phyloP scores from a whole-genome alignment of 345 rosid genomes.

The Pugionium cornutum region DNA sequence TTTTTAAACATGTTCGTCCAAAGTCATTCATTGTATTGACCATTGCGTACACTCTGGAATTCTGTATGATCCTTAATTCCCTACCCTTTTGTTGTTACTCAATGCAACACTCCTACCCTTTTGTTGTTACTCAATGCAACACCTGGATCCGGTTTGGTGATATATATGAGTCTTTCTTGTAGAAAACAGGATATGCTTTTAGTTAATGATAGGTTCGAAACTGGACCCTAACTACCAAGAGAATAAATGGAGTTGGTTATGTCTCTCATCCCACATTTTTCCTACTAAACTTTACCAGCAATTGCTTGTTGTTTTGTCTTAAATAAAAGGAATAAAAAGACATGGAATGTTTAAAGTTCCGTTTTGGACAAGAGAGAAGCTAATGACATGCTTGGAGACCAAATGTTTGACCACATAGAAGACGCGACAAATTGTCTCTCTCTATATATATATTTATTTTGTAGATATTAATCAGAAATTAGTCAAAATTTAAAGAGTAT shows the following conservation, averaged over 20 bases:
- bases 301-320: conserved; percentile 5
- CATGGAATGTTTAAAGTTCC: conserved; percentile 22
- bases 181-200: conserved; percentile 12
- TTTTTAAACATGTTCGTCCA: neutral
- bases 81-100: neutral
- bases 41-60: neutral
- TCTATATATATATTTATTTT: too few species aligned
- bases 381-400: conserved; percentile 29
- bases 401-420: conserved; percentile 17
- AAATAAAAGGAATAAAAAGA: neutral
- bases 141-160: too few species aligned
- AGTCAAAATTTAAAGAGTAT: too few species aligned
- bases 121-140: neutral
- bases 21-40: conserved; percentile 2
- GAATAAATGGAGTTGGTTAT: conserved; percentile 35
- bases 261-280: conserved; percentile 33
- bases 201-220: conserved; percentile 35
- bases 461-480: too few species aligned
- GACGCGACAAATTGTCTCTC: neutral
- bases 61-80: conserved; percentile 9
- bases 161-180: neutral
- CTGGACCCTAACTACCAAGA: conserved; percentile 38
- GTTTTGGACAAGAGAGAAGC: conserved; percentile 26
- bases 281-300: conserved; percentile 42
- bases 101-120: too few species aligned